Evolutionary conservation across 371 early-diverging fungal genomes (phyloP).

Genomic region (Blyttiomyces sp.): DNA sequence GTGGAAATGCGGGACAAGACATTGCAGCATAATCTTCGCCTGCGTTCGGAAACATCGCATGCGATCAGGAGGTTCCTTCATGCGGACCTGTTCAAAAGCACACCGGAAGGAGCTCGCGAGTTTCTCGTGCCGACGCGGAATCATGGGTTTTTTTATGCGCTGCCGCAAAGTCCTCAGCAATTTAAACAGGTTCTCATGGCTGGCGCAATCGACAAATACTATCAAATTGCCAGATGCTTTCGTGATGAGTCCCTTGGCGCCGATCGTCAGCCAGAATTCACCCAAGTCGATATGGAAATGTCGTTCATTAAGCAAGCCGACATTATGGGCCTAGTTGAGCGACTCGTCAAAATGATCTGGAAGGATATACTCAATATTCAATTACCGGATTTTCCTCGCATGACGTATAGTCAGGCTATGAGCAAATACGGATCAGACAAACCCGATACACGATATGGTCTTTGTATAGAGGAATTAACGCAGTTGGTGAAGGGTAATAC

Average conservation of each 20-base stretch:
- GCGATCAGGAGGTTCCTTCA: conserved; percentile 71
- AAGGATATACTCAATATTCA: conserved; percentile 49
- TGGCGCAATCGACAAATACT: conserved; percentile 86
- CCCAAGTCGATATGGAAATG: conserved; percentile 91
- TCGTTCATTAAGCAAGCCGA: conserved; percentile 71
- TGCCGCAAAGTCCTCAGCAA: conserved; percentile 93
- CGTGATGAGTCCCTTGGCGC: conserved; percentile 86
- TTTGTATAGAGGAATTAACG: conserved; percentile 53
- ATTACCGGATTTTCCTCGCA: conserved; percentile 53
- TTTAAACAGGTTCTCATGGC: conserved; percentile 92
- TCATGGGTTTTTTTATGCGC: conserved; percentile 73
- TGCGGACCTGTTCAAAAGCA: conserved; percentile 87
- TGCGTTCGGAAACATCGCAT: conserved; percentile 62
- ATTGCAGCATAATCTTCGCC: conserved; percentile 72
- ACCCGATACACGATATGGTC: conserved; percentile 78
- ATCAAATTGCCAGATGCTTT: conserved; percentile 91
- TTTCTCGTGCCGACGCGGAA: conserved; percentile 88
- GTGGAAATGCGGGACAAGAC: conserved; percentile 76
- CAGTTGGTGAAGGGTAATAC: conserved; percentile 20
- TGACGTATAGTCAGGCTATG: conserved; percentile 84
- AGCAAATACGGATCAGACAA: conserved; percentile 84
- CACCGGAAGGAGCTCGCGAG: conserved; percentile 92
- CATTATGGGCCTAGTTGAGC: conserved; percentile 72
- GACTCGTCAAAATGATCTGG: conserved; percentile 71
- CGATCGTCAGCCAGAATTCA: conserved; percentile 93